Conservation (phyloP, 179 eudicot genomes). For the Amaranthus tricolor region DNA sequence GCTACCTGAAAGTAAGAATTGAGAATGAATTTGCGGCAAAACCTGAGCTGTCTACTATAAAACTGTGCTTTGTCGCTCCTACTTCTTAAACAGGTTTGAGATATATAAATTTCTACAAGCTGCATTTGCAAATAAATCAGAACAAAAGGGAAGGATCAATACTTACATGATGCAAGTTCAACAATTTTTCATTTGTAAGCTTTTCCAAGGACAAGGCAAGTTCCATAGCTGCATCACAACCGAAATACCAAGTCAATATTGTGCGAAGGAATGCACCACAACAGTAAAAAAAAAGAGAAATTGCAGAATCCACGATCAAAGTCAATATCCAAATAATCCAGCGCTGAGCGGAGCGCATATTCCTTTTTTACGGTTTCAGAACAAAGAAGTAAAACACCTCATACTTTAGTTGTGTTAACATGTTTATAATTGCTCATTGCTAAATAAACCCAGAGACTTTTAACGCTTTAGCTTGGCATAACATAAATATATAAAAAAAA, state of each 20-base stretch:
- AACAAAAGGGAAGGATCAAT: neutral
- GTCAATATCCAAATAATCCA: neutral
- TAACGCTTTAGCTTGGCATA: neutral
- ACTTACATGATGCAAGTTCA: conserved; percentile 74
- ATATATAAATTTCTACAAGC: neutral
- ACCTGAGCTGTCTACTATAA: neutral
- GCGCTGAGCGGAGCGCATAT: neutral
- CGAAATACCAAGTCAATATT: neutral
- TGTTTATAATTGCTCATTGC: neutral
- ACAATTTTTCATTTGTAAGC: conserved; percentile 83
- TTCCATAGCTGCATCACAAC: conserved; percentile 72
- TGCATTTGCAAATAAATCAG: neutral
- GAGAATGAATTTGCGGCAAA: conserved; percentile 1
- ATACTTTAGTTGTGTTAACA: neutral
- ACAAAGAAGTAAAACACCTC: neutral
- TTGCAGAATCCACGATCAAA: too few species aligned
- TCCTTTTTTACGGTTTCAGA: neutral
- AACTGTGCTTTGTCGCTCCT: too few species aligned
- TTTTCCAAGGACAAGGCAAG: conserved; percentile 93
- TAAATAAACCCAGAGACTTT: neutral
- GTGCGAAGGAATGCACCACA: neutral
- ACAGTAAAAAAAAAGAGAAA: neutral
- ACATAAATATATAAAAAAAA: neutral
- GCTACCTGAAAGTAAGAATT: conserved; percentile 57
- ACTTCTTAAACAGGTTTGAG: too few species aligned